Base-by-base conservation (phyloP, 2,329 filamentous ascomycete species). In the Alternaria angustiovoidea region DNA sequence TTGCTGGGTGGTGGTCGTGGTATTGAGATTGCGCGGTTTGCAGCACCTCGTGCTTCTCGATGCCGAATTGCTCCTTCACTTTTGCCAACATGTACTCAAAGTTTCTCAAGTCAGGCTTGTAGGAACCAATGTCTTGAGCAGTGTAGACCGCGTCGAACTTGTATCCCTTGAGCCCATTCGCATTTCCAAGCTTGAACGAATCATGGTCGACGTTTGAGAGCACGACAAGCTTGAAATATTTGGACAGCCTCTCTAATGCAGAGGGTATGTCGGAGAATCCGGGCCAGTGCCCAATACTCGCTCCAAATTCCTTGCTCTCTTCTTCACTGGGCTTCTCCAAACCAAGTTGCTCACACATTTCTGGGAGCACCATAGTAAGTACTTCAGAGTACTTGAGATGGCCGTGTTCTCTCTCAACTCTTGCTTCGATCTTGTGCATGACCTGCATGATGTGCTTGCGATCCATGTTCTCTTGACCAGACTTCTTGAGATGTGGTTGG, bases 1-100 rank as follows among this genome's bases (percentile, higher is more conserved):
- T 86, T 3, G 88, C 87, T 0, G 91, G 88, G 5, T 85, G 83
- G 75, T 92, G 89, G 68, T 93, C 91, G 64, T 89, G 86, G 38
- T 82, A 83, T 73, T 91, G 77, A 62, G 88, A 89, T 76, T 90
- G 85, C 53, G 90, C 91, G 0, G 90, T 89, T 72, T 91, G 89
- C 64, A 92, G 71, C 44, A 93, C 80, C 62, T 87, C 80, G 0
- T 79, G 78, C 65, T 85, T 87, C 30, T 83, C 81, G 0, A 91
- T 73, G 0, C 85, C 87, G 52, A 90, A 84, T 6, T 87, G 83
- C 3, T 75, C 67, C 68, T 84, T 78, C 18, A 86, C 83, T 34
- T 84, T 80, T 14, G 76, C 73, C 14, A 92, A 79, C 77, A 93
- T 79, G 70, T 90, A 89, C 57, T 85, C 81, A 65, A 93, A 93